Conservation (phyloP, 805 yeast species). For the Yamadazyma paraphyllophila region DNA sequence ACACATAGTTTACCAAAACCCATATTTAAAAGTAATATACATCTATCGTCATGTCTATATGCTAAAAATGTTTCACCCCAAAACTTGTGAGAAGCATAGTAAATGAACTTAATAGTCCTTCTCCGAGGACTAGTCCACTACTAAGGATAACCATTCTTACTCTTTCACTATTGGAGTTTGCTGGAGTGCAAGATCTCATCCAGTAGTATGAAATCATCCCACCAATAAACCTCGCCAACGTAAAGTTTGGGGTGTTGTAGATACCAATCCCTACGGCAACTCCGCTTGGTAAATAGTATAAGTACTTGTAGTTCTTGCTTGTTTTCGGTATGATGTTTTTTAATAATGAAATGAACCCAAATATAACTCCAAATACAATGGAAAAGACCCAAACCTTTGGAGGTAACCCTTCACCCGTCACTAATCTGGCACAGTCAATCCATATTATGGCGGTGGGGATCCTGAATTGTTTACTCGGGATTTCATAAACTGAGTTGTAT, state of each 20-base stretch:
- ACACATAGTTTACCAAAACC: not conserved
- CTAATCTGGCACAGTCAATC: conserved; percentile 93
- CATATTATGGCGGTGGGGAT: conserved; percentile 95
- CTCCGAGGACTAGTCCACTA: conserved; percentile 91
- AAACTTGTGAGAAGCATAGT: conserved; percentile 76
- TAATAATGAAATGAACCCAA: conserved; percentile 66
- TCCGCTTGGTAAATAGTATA: conserved; percentile 79
- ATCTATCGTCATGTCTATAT: conserved; percentile 3
- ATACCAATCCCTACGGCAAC: conserved; percentile 97
- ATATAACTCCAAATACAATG: conserved; percentile 59
- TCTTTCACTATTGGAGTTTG: conserved; percentile 40
- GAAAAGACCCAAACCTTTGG: conserved; percentile 66
- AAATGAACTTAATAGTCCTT: conserved; percentile 82
- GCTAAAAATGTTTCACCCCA: conserved; percentile 25
- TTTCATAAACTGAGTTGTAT: conserved; percentile 77
- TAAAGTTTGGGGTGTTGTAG: conserved; percentile 90
- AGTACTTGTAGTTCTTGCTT: conserved; percentile 35
- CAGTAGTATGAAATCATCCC: conserved; percentile 67
- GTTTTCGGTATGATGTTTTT: conserved; percentile 53
- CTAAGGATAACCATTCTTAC: conserved; percentile 83
- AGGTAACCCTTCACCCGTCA: conserved; percentile 89
- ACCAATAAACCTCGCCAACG: conserved; percentile 89
- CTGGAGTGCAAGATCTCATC: conserved; percentile 32
- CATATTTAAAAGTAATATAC: not conserved
- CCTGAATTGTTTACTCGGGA: conserved; percentile 79